Evolutionary conservation across 2,329 filamentous ascomycete species (phyloP).

Genomic region (Aspergillus tamarii): DNA sequence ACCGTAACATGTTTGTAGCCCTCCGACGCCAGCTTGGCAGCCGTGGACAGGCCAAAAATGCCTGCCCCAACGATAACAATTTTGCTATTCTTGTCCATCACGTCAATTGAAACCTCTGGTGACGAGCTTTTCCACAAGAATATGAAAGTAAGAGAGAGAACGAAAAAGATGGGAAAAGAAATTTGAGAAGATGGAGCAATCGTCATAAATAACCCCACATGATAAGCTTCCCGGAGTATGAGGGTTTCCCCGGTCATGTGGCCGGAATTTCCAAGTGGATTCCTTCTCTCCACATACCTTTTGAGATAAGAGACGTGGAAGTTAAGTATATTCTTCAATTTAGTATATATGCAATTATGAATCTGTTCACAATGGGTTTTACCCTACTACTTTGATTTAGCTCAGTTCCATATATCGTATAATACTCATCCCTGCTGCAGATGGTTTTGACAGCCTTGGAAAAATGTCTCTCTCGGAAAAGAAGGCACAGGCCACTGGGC

Average conservation of each 20-base stretch:
- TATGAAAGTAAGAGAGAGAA: neutral
- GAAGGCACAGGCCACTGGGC: too few species aligned
- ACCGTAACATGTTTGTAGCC: slow-evolving; percentile 16
- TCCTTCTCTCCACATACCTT: neutral
- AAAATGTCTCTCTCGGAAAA: too few species aligned
- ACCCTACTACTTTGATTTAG: neutral
- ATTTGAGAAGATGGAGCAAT: neutral
- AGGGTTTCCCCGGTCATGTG: neutral
- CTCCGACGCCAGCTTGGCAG: slow-evolving; percentile 9
- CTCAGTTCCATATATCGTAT: neutral
- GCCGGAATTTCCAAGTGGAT: neutral
- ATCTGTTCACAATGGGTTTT: neutral
- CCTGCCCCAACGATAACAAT: slow-evolving; percentile 15
- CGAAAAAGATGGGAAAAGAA: neutral
- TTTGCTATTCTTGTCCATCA: slow-evolving; percentile 6
- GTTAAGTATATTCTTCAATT: neutral
- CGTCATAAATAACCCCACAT: neutral
- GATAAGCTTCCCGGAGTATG: neutral
- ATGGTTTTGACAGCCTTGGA: too few species aligned
- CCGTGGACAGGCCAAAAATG: slow-evolving; percentile 17
- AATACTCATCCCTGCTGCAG: too few species aligned
- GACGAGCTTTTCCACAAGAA: neutral
- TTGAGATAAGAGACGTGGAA: neutral
- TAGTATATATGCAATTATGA: neutral
- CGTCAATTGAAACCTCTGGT: neutral